These are phyloP conservation scores for Mycena sanguinolenta DNA, from an alignment of 768 basidiomycete genomes.

Conservation along the genomic window DNA sequence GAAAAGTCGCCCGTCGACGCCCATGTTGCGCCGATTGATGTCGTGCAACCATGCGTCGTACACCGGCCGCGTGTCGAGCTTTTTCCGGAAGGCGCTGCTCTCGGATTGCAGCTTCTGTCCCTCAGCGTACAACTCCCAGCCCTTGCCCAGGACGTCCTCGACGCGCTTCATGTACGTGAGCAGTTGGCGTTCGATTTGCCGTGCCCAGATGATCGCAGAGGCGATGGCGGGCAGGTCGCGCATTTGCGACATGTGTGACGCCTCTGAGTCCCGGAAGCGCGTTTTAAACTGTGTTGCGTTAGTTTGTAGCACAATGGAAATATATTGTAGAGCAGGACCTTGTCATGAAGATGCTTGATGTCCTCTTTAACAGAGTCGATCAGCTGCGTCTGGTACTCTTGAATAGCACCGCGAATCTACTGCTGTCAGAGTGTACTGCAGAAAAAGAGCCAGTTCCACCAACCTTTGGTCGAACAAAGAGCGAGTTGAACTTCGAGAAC, in stretches of 20 bases:
- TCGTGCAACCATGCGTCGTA: conserved; percentile 98
- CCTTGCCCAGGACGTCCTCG: conserved; percentile 97
- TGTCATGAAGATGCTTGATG: conserved; percentile 94
- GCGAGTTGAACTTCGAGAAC: conserved; percentile 97
- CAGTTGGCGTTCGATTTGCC: conserved; percentile 98
- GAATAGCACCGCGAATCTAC: conserved; percentile 96
- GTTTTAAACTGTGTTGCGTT: conserved; percentile 81
- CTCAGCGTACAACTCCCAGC: conserved; percentile 99
- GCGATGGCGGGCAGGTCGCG: conserved; percentile 98
- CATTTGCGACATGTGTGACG: conserved; percentile 98
- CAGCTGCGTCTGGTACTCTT: conserved; percentile 98
- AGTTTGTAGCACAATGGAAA: not conserved
- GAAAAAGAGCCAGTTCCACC: not conserved
- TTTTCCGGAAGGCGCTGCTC: conserved; percentile 91
- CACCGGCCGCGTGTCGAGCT: conserved; percentile 93
- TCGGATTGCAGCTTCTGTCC: conserved; percentile 97
- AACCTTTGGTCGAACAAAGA: conserved; percentile 97
- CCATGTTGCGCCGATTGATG: conserved; percentile 93
- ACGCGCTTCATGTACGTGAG: conserved; percentile 98
- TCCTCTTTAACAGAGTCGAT: conserved; percentile 99
- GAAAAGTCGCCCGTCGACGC: conserved; percentile 91
- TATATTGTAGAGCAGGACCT: conserved; percentile 57
- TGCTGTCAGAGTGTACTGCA: conserved; percentile 28
- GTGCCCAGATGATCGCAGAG: conserved; percentile 97
- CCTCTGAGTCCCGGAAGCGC: conserved; percentile 94